Evolutionary conservation across 2,329 filamentous ascomycete genomes (phyloP).

Genomic region (Trichoderma cornu-damae): DNA sequence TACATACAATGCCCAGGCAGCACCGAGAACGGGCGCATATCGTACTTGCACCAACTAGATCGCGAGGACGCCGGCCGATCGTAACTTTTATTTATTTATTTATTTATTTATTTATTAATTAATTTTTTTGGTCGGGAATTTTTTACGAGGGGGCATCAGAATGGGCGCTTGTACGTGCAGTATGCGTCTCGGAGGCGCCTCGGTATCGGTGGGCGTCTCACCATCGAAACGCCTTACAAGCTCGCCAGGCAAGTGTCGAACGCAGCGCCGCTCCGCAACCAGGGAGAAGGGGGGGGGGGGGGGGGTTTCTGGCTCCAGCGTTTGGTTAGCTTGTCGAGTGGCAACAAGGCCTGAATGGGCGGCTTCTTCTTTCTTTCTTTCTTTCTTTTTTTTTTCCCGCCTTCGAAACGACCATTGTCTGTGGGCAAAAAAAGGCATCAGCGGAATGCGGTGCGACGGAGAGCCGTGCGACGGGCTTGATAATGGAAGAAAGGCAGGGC

Average conservation of each 20-base stretch:
- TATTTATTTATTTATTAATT: too few relatives aligned
- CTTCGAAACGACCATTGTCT: constrained; percentile 9
- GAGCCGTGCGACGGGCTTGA: too few relatives aligned
- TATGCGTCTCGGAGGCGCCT: not conserved
- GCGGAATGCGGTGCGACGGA: constrained; percentile 3
- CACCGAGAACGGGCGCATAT: not conserved
- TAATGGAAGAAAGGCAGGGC: too few relatives aligned
- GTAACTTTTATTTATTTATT: too few relatives aligned
- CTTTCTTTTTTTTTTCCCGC: not conserved
- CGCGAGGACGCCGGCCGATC: not conserved
- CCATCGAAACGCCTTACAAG: constrained; percentile 18
- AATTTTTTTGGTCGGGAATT: not conserved
- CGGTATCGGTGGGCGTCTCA: constrained; percentile 16
- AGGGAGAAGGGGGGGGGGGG: not conserved
- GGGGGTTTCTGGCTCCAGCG: not conserved
- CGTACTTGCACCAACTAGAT: constrained; percentile 2
- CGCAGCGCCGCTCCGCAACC: constrained; percentile 8
- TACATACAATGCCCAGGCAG: not conserved
- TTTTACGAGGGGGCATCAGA: not conserved
- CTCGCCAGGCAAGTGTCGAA: constrained; percentile 15
- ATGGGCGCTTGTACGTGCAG: not conserved
- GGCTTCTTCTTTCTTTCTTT: not conserved
- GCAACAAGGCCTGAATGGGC: constrained; percentile 8
- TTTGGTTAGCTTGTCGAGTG: constrained; percentile 7
- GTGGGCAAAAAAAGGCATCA: constrained; percentile 1